Evolutionary conservation across 2,329 filamentous ascomycete species (phyloP), one percentile per base, ranked within the genome.

Genomic region (Apiospora rasikravindrae): DNA sequence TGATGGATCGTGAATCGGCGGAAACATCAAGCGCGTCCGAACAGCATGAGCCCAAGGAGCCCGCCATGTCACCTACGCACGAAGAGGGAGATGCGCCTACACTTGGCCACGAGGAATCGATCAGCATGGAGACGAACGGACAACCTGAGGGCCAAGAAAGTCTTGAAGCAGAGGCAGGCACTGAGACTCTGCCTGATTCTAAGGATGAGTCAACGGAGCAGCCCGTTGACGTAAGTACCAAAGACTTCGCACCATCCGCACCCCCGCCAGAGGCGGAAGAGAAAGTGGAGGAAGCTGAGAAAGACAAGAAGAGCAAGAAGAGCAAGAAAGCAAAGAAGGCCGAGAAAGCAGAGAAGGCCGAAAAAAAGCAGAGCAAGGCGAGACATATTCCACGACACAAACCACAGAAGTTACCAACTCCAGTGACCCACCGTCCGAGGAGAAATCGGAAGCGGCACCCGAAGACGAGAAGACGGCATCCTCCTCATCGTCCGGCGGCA

Each of bases 41-140:
- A 53, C 69, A 57, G 33, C 24, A 6, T 57, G 77, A 78, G 49
- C 70, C 68, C n/a, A 16, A 71, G 24, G 42, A 53, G 33, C 37
- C 44, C n/a, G 73, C 33, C 74, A 70, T 66, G 70, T 72, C n/a
- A 47, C 69, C 26, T 74, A 77, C 68, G 71, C 57, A 76, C 16
- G 77, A 75, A 22, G 70, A 73, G 26, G 44, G 72, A 13, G 75
- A 79, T 29, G 72, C 71, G 7, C 73, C 79, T 10, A 72, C 74
- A 8, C 72, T 75, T 7, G 71, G 71, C 8, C 74, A 75, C 24
- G 76, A 80, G 24, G 74, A 77, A 24, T 70, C 79, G 13, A 75
- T 76, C 33, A 74, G 77, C 22, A 64, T 78, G 29, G 72, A 78
- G 42, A 76, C 29, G 70, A 49, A 75, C 73, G 44, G 74, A 77